Conservation (phyloP, 495 filamentous ascomycete genomes). For the Amniculicola lignicola region DNA sequence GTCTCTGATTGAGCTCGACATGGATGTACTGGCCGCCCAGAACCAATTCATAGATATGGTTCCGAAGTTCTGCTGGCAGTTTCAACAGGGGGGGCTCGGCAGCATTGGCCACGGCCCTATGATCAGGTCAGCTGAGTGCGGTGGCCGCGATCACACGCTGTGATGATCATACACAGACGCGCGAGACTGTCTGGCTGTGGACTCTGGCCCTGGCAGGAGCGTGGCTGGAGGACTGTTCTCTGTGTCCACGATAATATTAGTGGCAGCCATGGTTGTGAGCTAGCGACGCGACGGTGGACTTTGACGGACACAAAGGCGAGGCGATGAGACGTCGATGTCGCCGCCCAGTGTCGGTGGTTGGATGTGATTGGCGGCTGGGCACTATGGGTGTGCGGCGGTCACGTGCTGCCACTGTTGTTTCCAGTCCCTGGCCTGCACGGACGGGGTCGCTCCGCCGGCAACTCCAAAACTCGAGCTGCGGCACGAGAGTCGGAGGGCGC, state of each 20-base stretch:
- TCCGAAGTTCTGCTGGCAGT: conserved; percentile 21
- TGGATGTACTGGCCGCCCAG: conserved; percentile 13
- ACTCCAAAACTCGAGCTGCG: too few relatives aligned
- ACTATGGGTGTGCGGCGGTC: too few relatives aligned
- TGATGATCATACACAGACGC: neutral
- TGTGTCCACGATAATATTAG: neutral
- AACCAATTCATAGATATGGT: conserved; percentile 11
- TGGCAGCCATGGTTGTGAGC: neutral
- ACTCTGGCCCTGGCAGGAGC: neutral
- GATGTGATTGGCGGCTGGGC: neutral
- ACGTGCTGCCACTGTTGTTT: too few relatives aligned
- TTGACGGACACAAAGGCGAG: neutral
- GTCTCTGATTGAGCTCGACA: neutral
- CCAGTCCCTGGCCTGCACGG: too few relatives aligned
- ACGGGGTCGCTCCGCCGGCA: too few relatives aligned
- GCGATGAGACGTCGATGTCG: neutral
- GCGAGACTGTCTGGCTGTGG: neutral
- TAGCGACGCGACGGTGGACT: neutral
- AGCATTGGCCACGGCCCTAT: neutral
- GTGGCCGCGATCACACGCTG: neutral
- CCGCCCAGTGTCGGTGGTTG: neutral
- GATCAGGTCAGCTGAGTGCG: neutral
- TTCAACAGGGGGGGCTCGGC: conserved; percentile 2
- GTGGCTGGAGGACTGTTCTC: neutral
- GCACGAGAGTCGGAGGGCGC: too few relatives aligned